These are phyloP conservation scores for Tetradesmus lagerheimii DNA, from an alignment of 139 green algal species.

Conservation along the genomic window DNA sequence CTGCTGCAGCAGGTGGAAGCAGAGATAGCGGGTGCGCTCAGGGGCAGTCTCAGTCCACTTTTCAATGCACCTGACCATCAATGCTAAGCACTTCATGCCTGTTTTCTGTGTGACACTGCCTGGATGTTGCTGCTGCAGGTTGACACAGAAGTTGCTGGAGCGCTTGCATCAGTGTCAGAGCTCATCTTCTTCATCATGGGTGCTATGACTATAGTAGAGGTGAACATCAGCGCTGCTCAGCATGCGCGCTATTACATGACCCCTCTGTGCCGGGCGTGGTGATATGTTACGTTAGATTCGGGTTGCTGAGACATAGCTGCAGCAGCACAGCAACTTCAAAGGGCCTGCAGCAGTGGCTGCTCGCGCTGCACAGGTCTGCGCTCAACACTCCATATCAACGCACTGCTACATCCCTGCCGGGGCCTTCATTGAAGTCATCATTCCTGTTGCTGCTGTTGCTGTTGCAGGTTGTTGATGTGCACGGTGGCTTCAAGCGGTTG, in stretches of 20 bases:
- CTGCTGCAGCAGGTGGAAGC: too few relatives aligned
- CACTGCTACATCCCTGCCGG: too few relatives aligned
- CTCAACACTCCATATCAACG: too few relatives aligned
- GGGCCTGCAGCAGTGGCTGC: background rate
- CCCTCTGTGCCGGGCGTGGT: too few relatives aligned
- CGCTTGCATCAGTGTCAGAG: constrained; percentile 53
- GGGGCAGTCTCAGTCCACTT: too few relatives aligned
- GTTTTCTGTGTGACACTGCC: background rate
- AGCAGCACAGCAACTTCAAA: background rate
- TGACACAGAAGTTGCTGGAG: constrained; percentile 44
- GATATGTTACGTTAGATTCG: too few relatives aligned
- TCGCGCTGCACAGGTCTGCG: too few relatives aligned
- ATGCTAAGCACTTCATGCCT: background rate
- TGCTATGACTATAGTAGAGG: constrained; percentile 87
- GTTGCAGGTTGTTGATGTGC: constrained; percentile 24
- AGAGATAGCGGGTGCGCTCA: too few relatives aligned
- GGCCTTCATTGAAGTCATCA: background rate
- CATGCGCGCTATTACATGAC: background rate
- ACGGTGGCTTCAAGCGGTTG: constrained; percentile 69
- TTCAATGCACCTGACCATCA: background rate
- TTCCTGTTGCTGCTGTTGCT: background rate
- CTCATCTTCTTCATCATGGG: constrained; percentile 86
- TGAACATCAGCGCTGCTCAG: constrained; percentile 53
- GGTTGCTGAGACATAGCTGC: background rate
- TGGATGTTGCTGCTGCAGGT: constrained; percentile 22